Percentiles rank a stretch among this genome's conserved stretches.
phyloP scores from a whole-genome alignment of 2,329 filamentous ascomycete genomes.

The Aspergillus tanneri region DNA sequence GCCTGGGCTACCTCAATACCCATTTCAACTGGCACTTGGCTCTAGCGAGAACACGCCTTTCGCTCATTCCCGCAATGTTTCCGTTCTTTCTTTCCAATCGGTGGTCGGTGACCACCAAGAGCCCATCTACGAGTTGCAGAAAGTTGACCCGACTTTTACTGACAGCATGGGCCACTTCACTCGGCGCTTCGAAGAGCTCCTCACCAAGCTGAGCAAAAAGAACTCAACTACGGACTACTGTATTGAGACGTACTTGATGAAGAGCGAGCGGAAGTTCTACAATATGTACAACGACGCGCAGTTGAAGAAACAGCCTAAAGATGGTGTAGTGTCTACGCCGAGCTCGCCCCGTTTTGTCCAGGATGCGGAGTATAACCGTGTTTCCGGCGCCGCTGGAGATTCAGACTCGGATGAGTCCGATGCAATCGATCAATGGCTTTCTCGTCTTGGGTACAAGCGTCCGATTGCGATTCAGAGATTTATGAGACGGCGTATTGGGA shows the following conservation, averaged over 20 bases:
- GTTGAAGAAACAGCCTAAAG: slow-evolving; percentile 30
- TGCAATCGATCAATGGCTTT: slow-evolving; percentile 55
- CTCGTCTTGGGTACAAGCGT: slow-evolving; percentile 56
- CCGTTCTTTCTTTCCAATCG: slow-evolving; percentile 55
- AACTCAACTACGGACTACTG: slow-evolving; percentile 61
- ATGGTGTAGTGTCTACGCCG: too few species aligned
- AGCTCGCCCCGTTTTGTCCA: too few species aligned
- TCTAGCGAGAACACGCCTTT: too few species aligned
- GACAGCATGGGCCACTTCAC: slow-evolving; percentile 64
- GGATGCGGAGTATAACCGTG: too few species aligned
- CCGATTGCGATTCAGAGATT: slow-evolving; percentile 57
- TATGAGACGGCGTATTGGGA: slow-evolving; percentile 58
- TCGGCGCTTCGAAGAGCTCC: slow-evolving; percentile 56
- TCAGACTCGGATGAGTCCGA: slow-evolving; percentile 37
- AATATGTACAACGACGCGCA: slow-evolving; percentile 55
- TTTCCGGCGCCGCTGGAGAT: too few species aligned
- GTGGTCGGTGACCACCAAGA: slow-evolving; percentile 62
- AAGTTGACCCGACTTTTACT: slow-evolving; percentile 67
- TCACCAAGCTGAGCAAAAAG: slow-evolving; percentile 56
- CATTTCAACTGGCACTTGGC: slow-evolving; percentile 32
- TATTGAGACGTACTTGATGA: slow-evolving; percentile 64
- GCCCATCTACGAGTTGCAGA: slow-evolving; percentile 64
- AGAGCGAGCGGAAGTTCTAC: slow-evolving; percentile 68
- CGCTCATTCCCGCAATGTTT: slow-evolving; percentile 45
- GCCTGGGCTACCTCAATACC: slow-evolving; percentile 25